Evolutionary conservation across 768 basidiomycete species (phyloP).

Genomic region (Leccinum longicurvipes): DNA sequence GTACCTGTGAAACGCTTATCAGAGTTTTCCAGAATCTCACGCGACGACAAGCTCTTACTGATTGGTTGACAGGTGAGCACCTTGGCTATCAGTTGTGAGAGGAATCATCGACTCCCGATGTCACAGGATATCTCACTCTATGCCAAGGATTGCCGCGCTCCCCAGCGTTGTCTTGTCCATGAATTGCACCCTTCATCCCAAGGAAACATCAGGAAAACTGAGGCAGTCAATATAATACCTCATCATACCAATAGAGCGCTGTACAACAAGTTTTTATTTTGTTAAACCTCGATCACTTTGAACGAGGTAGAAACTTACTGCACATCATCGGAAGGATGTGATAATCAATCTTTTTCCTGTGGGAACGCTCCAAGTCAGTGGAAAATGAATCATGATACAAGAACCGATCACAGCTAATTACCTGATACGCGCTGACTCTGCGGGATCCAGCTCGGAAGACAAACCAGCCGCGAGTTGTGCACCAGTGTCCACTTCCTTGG

Average conservation of each 20-base stretch:
- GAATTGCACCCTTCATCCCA: slow-evolving; percentile 55
- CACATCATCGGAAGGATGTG: slow-evolving; percentile 74
- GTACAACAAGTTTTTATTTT: background rate
- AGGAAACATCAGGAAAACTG: background rate
- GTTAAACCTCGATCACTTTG: background rate
- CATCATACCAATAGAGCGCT: slow-evolving; percentile 54
- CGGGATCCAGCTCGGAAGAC: slow-evolving; percentile 44
- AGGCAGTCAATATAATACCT: background rate
- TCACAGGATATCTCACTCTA: slow-evolving; percentile 41
- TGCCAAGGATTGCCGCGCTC: slow-evolving; percentile 66
- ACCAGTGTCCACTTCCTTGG: slow-evolving; percentile 57
- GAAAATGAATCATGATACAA: background rate
- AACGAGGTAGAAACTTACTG: slow-evolving; percentile 40
- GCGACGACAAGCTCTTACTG: slow-evolving; percentile 41
- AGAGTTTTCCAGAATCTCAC: background rate
- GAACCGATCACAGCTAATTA: background rate
- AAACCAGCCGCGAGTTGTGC: slow-evolving; percentile 53
- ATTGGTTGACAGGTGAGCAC: slow-evolving; percentile 60
- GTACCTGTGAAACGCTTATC: slow-evolving; percentile 40
- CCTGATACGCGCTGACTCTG: slow-evolving; percentile 35
- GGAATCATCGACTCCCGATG: background rate
- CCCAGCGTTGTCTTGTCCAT: slow-evolving; percentile 78
- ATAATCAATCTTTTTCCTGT: slow-evolving; percentile 59
- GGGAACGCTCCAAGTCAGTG: background rate
- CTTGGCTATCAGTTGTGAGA: slow-evolving; percentile 38